Conservation (phyloP, 305 asterid species). For the Salvia sclarea region DNA sequence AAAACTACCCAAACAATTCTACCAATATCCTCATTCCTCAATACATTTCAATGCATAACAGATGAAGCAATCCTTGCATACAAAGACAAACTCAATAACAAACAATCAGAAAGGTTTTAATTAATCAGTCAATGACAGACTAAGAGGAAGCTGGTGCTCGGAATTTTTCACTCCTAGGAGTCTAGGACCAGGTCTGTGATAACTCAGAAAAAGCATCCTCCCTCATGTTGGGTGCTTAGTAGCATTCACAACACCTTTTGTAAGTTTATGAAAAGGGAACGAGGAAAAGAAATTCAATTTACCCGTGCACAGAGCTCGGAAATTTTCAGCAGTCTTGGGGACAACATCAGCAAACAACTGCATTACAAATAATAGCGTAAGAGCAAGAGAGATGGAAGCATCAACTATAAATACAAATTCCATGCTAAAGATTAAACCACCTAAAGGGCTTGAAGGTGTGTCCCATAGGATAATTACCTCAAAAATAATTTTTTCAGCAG, state of each 20-base stretch:
- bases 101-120: not conserved
- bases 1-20: not conserved
- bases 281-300: conserved; percentile 22
- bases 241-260: not conserved
- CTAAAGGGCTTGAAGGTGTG: conserved; percentile 13
- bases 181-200: not conserved
- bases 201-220: not conserved
- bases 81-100: not conserved
- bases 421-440: not conserved
- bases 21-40: not conserved
- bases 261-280: not conserved
- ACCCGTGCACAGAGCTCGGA: conserved; percentile 97
- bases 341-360: conserved; percentile 91
- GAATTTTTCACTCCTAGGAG: not conserved
- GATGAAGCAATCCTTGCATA: conserved; percentile 9
- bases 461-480: conserved; percentile 54
- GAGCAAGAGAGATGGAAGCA: conserved; percentile 12
- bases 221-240: not conserved
- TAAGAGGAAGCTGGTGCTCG: not conserved
- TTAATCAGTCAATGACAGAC: not conserved
- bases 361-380: conserved; percentile 32
- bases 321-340: conserved; percentile 95
- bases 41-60: conserved; percentile 5
- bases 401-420: not conserved
- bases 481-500: conserved; percentile 65